Base-by-base conservation (phyloP, 2,329 filamentous ascomycete genomes). In the Neofusicoccum kwambonambiense region DNA sequence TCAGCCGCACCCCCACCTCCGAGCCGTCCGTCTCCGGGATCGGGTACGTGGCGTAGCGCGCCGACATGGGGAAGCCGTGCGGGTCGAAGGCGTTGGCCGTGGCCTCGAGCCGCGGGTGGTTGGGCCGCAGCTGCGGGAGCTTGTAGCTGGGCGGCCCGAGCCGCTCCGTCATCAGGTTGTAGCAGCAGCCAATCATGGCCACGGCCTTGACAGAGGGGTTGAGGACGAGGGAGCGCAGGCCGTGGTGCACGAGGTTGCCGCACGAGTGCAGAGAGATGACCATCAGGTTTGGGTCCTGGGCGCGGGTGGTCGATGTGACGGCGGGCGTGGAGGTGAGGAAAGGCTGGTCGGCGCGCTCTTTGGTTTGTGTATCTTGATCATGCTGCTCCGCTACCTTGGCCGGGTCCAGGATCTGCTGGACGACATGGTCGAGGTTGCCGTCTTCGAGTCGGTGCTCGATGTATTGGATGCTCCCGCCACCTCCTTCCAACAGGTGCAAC, bases 141-240 rank as follows among this genome's bases (percentile, higher is more conserved):
- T 97, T 97, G 81, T 91, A 94, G 0, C 92, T 93, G 17, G 92
- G 90, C 1, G 93, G 91, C 0, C 92, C 91, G 12, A 97, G 86
- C 65, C 91, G 88, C 78, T 98, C 95, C 0, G 94, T 97, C 70
- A 98, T 81, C 5, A 98, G 87, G 72, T 99, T 99, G 83, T 99
- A 98, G 83, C 95, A 99, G 81, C 95, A 99, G 52, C 95, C 95
- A 66, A 99, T 92, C 74, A 99, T 93, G 65, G 94, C 94, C 22
- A 98, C 90, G n/a, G 93, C 92, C 37, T 88, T 87, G 64, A 98
- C 93, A 4, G 88, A 86, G 0, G 90, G 89, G 74, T 97, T 98
- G 65, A 96, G 80, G 1, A 93, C 79, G 19, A 99, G 85, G 0
- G 94, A 96, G 13, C 92, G 89, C 65, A 99, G 89, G 9, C 91